Evolutionary conservation across 805 yeast species (phyloP).

Genomic region (Jamesozyma lodderae): DNA sequence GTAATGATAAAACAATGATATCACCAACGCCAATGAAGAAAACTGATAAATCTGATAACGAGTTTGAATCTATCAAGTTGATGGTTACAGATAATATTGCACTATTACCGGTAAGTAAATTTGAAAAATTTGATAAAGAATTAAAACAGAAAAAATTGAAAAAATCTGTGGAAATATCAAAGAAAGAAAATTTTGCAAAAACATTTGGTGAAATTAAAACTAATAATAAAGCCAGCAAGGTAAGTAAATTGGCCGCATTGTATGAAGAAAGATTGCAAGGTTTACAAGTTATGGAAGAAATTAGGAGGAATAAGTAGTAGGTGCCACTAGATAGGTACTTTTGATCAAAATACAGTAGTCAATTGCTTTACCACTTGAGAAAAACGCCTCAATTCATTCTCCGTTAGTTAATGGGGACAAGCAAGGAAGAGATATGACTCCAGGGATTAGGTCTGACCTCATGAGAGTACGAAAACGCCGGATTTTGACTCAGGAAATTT

Average conservation of each 20-base stretch:
- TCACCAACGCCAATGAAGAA: background rate
- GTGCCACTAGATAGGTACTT: no score
- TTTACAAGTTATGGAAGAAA: conserved; percentile 29
- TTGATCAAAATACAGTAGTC: no score
- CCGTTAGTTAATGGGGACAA: no score
- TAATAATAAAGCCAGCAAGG: conserved; percentile 54
- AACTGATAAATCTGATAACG: no score
- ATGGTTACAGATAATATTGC: conserved; percentile 10
- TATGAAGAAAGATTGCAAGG: conserved; percentile 50
- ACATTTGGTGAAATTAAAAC: conserved; percentile 37
- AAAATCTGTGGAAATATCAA: conserved; percentile 6
- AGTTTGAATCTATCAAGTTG: conserved; percentile 5
- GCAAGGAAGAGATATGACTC: no score
- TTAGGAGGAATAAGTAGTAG: conserved; percentile 17
- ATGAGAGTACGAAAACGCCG: no score
- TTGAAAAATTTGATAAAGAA: conserved; percentile 25
- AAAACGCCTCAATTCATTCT: no score
- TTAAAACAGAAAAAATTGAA: conserved; percentile 10
- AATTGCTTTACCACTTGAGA: background rate
- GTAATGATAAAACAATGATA: no score
- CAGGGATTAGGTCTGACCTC: no score
- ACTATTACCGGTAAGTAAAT: conserved; percentile 9
- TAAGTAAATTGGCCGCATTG: conserved; percentile 51
- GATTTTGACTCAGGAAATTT: no score
- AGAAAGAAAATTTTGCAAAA: conserved; percentile 23